Percentiles rank a stretch among this genome's conserved stretches.
Conservation (phyloP, 164 flowering plant species). For the Stephania japonica region DNA sequence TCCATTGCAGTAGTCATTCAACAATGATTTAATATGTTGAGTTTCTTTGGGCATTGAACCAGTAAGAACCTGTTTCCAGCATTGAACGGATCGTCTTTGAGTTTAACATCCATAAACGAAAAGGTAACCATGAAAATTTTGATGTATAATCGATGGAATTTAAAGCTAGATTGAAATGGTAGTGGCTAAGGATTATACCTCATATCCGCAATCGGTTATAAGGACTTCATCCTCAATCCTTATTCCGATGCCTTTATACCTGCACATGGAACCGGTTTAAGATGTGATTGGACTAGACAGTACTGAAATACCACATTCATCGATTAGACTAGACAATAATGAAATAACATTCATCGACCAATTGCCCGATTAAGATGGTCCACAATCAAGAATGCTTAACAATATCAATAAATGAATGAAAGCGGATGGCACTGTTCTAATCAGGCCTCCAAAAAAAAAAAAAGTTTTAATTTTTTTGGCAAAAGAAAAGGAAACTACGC, state of each 20-base stretch:
- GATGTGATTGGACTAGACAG: background rate
- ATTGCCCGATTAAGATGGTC: background rate
- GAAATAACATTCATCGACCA: background rate
- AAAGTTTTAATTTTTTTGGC: too few species aligned
- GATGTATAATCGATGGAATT: background rate
- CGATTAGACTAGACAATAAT: background rate
- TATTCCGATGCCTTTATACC: slow-evolving; percentile 82
- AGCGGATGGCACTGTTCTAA: background rate
- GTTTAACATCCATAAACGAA: background rate
- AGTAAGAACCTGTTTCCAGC: slow-evolving; percentile 66
- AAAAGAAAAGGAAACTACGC: too few species aligned
- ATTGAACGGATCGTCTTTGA: background rate
- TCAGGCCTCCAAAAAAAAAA: too few species aligned
- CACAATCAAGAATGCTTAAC: background rate
- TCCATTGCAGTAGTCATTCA: slow-evolving; percentile 44
- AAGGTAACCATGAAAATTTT: background rate
- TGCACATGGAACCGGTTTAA: slow-evolving; percentile 22
- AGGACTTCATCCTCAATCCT: slow-evolving; percentile 95
- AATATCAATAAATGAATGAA: background rate
- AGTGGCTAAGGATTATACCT: slow-evolving; percentile 33
- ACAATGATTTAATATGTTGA: slow-evolving; percentile 68
- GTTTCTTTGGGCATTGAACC: slow-evolving; percentile 90
- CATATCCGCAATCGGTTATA: slow-evolving; percentile 81
- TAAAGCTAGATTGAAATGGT: background rate
- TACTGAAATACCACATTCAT: background rate